Conservation (phyloP, 2,329 filamentous ascomycete species). For the Alternaria dauci region DNA sequence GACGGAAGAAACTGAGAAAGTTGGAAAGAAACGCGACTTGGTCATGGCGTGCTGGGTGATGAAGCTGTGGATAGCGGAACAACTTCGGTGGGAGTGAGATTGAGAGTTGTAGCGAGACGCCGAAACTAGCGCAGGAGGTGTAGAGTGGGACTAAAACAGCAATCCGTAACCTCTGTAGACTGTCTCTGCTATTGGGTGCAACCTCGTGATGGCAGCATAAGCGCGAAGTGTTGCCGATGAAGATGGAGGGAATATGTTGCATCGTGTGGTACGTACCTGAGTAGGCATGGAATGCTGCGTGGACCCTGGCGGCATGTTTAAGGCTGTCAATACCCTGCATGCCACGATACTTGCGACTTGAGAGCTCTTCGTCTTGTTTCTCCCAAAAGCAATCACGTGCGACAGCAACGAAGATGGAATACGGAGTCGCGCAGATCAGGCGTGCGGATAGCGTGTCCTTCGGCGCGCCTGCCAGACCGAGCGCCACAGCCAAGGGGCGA, state of each 20-base stretch:
- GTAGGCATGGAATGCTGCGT: background rate
- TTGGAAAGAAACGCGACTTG: conserved; percentile 27
- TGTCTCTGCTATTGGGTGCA: background rate
- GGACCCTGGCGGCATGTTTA: background rate
- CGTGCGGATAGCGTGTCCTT: background rate
- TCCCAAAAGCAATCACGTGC: conserved; percentile 1
- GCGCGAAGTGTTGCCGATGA: background rate
- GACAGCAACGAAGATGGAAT: background rate
- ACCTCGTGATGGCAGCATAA: background rate
- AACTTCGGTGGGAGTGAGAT: conserved; percentile 25
- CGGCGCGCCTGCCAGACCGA: conserved; percentile 18
- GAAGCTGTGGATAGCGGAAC: conserved; percentile 31
- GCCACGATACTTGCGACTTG: background rate
- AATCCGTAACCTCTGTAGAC: background rate
- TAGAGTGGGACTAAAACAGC: too few species aligned
- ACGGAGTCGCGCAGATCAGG: background rate
- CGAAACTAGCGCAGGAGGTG: background rate
- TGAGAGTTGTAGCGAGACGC: background rate
- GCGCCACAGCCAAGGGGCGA: conserved; percentile 21
- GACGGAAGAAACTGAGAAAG: conserved; percentile 12
- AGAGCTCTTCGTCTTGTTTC: background rate
- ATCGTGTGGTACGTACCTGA: background rate
- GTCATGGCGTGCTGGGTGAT: conserved; percentile 40
- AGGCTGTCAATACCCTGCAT: conserved; percentile 3
- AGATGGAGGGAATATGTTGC: background rate